phyloP scores from a whole-genome alignment of 139 green algal species.

The Mesostigma viride region DNA sequence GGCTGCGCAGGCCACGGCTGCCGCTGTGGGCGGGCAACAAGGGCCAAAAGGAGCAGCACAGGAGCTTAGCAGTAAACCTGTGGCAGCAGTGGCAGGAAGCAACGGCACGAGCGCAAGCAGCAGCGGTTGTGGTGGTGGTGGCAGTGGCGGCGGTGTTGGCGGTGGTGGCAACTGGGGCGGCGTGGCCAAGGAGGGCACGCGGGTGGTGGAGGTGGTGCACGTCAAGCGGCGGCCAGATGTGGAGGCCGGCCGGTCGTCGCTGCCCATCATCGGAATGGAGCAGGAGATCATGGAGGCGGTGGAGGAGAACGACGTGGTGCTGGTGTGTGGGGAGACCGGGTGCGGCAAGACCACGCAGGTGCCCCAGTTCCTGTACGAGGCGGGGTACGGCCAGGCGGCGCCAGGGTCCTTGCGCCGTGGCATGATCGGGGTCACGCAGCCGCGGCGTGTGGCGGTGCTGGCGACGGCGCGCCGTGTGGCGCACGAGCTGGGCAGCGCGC shows the following conservation, averaged over 20 bases:
- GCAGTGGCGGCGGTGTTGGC: too few relatives aligned
- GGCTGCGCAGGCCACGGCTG: too few relatives aligned
- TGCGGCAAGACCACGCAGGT: conserved; percentile 92
- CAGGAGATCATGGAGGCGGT: conserved; percentile 85
- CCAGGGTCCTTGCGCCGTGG: too few relatives aligned
- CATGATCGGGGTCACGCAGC: conserved; percentile 47
- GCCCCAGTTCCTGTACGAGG: conserved; percentile 89
- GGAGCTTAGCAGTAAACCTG: too few relatives aligned
- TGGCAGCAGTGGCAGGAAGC: too few relatives aligned
- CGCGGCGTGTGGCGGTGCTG: conserved; percentile 74
- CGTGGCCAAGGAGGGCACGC: too few relatives aligned
- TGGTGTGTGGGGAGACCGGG: conserved; percentile 81
- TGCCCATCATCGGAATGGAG: conserved; percentile 81
- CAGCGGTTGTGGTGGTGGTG: too few relatives aligned
- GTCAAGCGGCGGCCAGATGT: conserved; percentile 12
- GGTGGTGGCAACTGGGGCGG: too few relatives aligned
- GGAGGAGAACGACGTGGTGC: conserved; percentile 51
- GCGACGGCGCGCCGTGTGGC: conserved; percentile 68
- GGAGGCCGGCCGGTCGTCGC: conserved; percentile 15
- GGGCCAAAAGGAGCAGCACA: too few relatives aligned
- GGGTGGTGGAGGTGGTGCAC: background rate
- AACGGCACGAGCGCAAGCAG: too few relatives aligned
- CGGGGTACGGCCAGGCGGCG: conserved; percentile 82
- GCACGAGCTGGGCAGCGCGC: conserved; percentile 53
- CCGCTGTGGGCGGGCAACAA: too few relatives aligned